Evolutionary conservation across 208 protist species (phyloP), one percentile per base, ranked within the genome.

Genomic region (Spongospora subterranea): DNA sequence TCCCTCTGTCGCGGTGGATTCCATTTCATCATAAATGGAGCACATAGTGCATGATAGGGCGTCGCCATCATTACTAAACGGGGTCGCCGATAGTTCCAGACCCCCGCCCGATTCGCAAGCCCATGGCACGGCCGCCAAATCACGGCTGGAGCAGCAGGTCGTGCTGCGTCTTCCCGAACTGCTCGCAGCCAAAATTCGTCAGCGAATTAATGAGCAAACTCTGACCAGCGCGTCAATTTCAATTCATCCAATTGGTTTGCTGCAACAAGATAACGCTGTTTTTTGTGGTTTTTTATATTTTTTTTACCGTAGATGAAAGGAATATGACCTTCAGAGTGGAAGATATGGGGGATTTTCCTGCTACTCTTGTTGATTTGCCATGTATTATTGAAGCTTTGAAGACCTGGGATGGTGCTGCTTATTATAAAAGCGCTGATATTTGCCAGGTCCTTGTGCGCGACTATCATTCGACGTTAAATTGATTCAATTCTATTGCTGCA

Each of bases 381-480:
- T 82, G 71, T 43, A 82, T 82, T 39, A 82, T 82, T n/a, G 71
- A 82, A 82, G 6, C 71, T 40, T 82, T 82, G 71, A 82, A 82
- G 71, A 82, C 71, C 6, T 82, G 71, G 71, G 71, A 82, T 82
- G 71, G 71, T 82, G 71, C 71, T 43, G 71, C 71, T n/a, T 82
- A 82, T 82, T 82, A 82, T 43, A 82, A 82, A 43, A 82, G 71
- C 71, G 71, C 71, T 43, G 71, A 82, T n/a, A 35, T 82, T 43
- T 82, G 71, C n/a, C 71, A 82, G 71, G 71, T 82, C n/a, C 11
- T 6, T 35, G 17, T 6, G 24, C 24, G 50, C 50, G n/a, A n/a
- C 6, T 60, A 29, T 60, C 24, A 60, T 6, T 60, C 24, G 50
- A 60, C 24, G n/a, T 60, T 60, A 6, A 24, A 6, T 60, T 60